Base-by-base conservation (phyloP, 805 yeast species). In the Lipomyces chichibuensis region DNA sequence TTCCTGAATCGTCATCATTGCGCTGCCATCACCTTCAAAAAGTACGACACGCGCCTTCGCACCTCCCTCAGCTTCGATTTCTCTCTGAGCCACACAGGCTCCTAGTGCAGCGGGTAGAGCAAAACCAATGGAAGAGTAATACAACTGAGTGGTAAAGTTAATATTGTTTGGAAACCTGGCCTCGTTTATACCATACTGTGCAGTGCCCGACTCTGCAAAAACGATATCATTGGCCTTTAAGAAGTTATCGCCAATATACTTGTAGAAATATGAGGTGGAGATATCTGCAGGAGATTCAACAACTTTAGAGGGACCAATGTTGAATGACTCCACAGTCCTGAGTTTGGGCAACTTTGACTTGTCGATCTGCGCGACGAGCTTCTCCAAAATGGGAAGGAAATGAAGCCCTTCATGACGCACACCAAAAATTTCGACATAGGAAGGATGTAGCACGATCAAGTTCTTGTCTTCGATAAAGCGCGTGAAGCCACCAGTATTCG, bases 11-110 rank as follows among this genome's bases (percentile, higher is more conserved):
- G 97, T 92, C 97, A 93, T 90, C 80, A 91, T 97, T 1, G 97
- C 94, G 2, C 97, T 88, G 0, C 98, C 98, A 77, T 93, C 98
- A 64, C 98, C 97, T 80, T 90, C 92, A 20, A 91, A 79, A 29
- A 92, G 80, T 25, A 91, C 81, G 57, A 92, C 82, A 73, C 96
- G 84, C 61, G 59, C 64, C 32, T 65, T 25, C 57, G 74, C 69
- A 6, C 68, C 67, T 53, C 74, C 73, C 13, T 73, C 70, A 5
- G 81, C 79, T 55, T 73, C 75, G 59, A 82, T 72, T 74, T 90
- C 96, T 60, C 83, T 81, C 78, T 84, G 80, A 0, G 94, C 97
- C 64, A 90, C 79, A 23, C 91, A 87, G 32, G 88, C 89, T 60
- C 98, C 98, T 65, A 93, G 83, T 3, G 95, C 84, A 11, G 93